Conservation (phyloP, 2,329 filamentous ascomycete genomes). For the Aspergillus neotritici region DNA sequence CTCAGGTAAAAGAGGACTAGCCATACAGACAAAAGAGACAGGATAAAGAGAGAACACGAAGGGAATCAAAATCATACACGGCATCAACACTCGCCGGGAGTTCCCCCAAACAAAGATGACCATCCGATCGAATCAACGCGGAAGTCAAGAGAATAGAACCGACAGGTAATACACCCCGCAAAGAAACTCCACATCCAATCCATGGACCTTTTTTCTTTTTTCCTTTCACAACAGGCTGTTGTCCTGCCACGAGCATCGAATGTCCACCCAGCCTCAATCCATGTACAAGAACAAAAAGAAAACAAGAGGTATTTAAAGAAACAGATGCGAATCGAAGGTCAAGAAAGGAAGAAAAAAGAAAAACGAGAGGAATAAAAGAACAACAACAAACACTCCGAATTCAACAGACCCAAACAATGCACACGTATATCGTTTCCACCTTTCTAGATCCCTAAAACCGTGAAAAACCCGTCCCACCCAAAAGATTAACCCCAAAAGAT, state of each 20-base stretch:
- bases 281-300: slow-evolving; percentile 29
- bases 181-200: slow-evolving; percentile 37
- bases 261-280: slow-evolving; percentile 29
- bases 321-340: slow-evolving; percentile 17
- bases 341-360: slow-evolving; percentile 16
- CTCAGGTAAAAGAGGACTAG: slow-evolving; percentile 2
- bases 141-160: slow-evolving; percentile 17
- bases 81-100: slow-evolving; percentile 20
- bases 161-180: slow-evolving; percentile 25
- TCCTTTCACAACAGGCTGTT: slow-evolving; percentile 20
- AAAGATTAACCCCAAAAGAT: slow-evolving; percentile 24
- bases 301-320: slow-evolving; percentile 20
- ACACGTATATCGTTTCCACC: slow-evolving; percentile 43
- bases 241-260: slow-evolving; percentile 26
- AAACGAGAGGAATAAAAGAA: slow-evolving; percentile 16
- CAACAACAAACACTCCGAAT: slow-evolving; percentile 29
- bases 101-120: slow-evolving; percentile 15
- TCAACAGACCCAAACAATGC: slow-evolving; percentile 38
- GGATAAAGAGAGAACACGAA: slow-evolving; percentile 8
- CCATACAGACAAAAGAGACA: slow-evolving; percentile 16
- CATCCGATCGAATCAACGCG: slow-evolving; percentile 24
- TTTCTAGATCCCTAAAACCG: slow-evolving; percentile 36
- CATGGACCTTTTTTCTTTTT: slow-evolving; percentile 24
- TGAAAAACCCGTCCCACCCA: slow-evolving; percentile 31
- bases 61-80: slow-evolving; percentile 16